Base-by-base conservation (phyloP, 192 early-diverging fungal genomes). In the Coemansia sp. region DNA sequence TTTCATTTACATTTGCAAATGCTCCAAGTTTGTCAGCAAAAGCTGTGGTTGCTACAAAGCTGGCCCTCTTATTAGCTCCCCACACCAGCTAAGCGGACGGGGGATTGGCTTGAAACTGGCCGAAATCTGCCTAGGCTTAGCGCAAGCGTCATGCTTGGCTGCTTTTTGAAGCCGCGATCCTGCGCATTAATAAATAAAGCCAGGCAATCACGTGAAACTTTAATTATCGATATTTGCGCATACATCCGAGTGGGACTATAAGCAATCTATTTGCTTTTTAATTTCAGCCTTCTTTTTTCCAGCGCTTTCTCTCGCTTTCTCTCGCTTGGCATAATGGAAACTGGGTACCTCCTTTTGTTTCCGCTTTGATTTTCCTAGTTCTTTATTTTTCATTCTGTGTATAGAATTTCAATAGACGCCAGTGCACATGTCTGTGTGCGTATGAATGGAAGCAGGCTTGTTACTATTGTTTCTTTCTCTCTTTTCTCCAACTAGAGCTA, bases 221-320 rank as follows among this genome's bases (percentile, higher is more conserved):
- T 42, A 42, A 42, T 42, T 42, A 42, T 16, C 5, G 2, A 42
- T 42, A 8, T 16, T 16, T 16, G 39, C 39, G 39, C 39, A n/a
- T n/a, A n/a, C n/a, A n/a, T n/a, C n/a, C n/a, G n/a, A n/a, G n/a
- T n/a, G n/a, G n/a, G n/a, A n/a, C n/a, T n/a, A n/a, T n/a, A n/a
- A n/a, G n/a, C n/a, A n/a, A n/a, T n/a, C n/a, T n/a, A n/a, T n/a
- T n/a, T n/a, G n/a, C n/a, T n/a, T n/a, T n/a, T n/a, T n/a, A 2
- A 42, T 42, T 42, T 8, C 39, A 42, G 39, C 39, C 39, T 42
- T 47, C 25, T 11, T 59, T 36, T 28, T 59, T 59, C 25, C 39
- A 45, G 18, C 18, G 27, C 29, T 52, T 62, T 16, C 16, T 19
- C 28, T 30, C 19, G 18, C n/a, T 35, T 3, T 23, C 25, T 51